Base-by-base conservation (phyloP, 768 basidiomycete species). In the Filobasidium wieringae region DNA sequence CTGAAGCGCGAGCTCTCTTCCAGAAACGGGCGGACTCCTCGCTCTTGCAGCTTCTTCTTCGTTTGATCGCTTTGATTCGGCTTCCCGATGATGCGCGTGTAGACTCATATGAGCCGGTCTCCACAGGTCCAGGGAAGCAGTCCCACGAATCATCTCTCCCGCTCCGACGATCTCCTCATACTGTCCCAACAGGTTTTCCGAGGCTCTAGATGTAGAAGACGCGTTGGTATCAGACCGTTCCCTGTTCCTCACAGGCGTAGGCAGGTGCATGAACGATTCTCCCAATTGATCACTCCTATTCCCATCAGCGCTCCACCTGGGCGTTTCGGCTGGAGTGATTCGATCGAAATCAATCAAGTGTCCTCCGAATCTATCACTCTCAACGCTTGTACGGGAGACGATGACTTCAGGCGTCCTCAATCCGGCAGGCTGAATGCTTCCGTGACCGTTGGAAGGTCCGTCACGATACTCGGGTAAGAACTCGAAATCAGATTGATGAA, bases 1-100 rank as follows among this genome's bases (percentile, higher is more conserved):
- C n/a, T 70, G 65, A 41, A 65, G 65, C 17, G 68, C 68, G 24
- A 63, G 55, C 36, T 65, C 62, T 36, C 68, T 58, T 4, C 67
- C 67, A 8, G 26, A 29, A 4, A 26, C 5, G 2, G 43, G 43
- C 24, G 43, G 43, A 22, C 43, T 47, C 22, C 43, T 19, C 3
- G 43, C 12, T 27, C 43, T 47, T 17, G 22, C 22, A 32, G 33
- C 22, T 17, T n/a, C 39, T 15, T 37, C 34, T 24, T 36, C 31
- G 7, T 33, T 26, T 26, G 19, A 34, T 3, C 33, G 51, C 26
- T 34, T 24, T 4, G 15, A 26, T 22, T 53, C 51, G 19, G 29
- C 30, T 15, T 30, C 32, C 37, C 37, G 32, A 15, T 34, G 32
- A 19, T 34, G 31, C 3, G 30, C 17, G 26, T 40, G 36, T 14